phyloP scores from a whole-genome alignment of 1,139 yeast species.

The Protomyces inundatus region DNA sequence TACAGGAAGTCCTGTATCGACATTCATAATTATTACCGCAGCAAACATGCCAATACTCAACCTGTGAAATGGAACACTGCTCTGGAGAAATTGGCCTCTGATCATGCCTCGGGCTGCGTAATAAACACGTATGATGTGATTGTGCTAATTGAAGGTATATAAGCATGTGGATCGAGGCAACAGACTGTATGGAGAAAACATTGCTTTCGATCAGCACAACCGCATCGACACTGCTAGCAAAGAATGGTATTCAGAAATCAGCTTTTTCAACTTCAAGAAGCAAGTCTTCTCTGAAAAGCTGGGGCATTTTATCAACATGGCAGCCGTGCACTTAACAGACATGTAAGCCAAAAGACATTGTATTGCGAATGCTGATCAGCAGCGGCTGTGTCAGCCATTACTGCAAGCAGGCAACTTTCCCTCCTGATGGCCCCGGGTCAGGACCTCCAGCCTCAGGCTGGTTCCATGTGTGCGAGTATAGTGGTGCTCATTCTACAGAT shows the following conservation, averaged over 20 bases:
- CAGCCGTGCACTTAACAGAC: not conserved
- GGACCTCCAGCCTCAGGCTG: not conserved
- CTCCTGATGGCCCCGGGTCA: too few relatives aligned
- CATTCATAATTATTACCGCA: too few relatives aligned
- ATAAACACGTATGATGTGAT: too few relatives aligned
- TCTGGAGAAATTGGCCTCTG: too few relatives aligned
- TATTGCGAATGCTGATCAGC: not conserved
- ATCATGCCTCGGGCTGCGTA: not conserved
- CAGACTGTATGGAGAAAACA: constrained; percentile 9
- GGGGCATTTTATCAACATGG: not conserved
- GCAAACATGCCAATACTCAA: too few relatives aligned
- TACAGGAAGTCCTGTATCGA: too few relatives aligned
- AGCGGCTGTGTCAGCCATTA: not conserved
- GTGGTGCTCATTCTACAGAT: not conserved
- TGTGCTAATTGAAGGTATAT: not conserved
- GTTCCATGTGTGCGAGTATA: not conserved
- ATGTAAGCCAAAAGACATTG: not conserved
- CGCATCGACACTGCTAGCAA: not conserved
- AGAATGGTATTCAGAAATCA: constrained; percentile 14
- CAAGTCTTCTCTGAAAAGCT: not conserved
- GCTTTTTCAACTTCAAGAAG: not conserved
- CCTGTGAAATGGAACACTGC: too few relatives aligned
- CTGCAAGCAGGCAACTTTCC: not conserved
- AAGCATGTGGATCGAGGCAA: not conserved
- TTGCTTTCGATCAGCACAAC: not conserved